Conservation (phyloP, 2,329 filamentous ascomycete species). For the Teratosphaeria pseudoeucalypti region DNA sequence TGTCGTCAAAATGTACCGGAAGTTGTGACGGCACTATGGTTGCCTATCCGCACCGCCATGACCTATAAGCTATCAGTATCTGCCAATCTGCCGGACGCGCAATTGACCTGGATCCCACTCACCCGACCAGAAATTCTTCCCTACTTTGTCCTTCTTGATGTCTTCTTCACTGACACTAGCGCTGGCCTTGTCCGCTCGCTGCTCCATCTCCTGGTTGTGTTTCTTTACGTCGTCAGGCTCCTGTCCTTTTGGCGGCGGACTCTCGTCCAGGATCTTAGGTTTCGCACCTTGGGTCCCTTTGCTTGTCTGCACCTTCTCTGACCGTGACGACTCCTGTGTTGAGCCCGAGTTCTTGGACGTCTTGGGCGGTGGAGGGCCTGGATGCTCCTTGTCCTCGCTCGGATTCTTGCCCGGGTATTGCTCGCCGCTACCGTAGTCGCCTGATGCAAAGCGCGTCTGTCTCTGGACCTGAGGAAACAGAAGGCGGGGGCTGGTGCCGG, state of each 20-base stretch:
- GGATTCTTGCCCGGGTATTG: conserved; percentile 32
- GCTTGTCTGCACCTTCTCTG: conserved; percentile 2
- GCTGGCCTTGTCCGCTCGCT: conserved; percentile 31
- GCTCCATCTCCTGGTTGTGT: conserved; percentile 36
- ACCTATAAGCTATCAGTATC: neutral
- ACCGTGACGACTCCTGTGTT: conserved; percentile 11
- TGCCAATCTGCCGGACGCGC: neutral
- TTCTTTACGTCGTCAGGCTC: conserved; percentile 27
- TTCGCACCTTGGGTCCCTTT: conserved; percentile 24
- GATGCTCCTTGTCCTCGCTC: conserved; percentile 33
- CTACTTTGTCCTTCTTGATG: conserved; percentile 31
- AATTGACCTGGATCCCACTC: conserved; percentile 1
- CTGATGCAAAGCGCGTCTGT: conserved; percentile 23
- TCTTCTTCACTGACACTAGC: conserved; percentile 29
- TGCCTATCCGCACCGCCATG: neutral
- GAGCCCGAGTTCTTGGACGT: conserved; percentile 23
- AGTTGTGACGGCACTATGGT: neutral
- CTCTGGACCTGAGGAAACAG: conserved; percentile 1
- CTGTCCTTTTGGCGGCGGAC: conserved; percentile 23
- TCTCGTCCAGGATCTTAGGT: conserved; percentile 34
- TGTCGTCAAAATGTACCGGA: neutral
- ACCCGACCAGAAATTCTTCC: conserved; percentile 28
- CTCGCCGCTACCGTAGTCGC: conserved; percentile 35
- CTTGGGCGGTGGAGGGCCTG: conserved; percentile 34
- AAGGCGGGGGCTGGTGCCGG: neutral